A percentile compares a stretch with the other conserved stretches of the same genome.
Conservation (phyloP, 2,329 filamentous ascomycete species). For the Epichloe aotearoae region DNA sequence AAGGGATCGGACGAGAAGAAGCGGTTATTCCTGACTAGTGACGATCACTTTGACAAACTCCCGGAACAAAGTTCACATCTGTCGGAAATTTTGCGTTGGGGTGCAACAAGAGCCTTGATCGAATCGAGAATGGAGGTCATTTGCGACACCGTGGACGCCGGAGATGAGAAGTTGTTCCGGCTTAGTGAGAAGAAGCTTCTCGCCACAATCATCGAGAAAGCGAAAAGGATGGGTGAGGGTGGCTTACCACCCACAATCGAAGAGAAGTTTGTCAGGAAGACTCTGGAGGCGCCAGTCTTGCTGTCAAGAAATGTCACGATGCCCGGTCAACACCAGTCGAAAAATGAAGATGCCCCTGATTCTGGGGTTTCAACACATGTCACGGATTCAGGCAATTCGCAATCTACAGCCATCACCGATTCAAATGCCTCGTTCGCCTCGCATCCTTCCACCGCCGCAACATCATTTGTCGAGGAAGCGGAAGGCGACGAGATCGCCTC, state of each 20-base stretch:
- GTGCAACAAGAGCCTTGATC: constrained; percentile 35
- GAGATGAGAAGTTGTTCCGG: constrained; percentile 75
- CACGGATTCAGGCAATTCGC: constrained; percentile 24
- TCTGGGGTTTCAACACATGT: constrained; percentile 11
- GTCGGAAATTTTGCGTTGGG: constrained; percentile 38
- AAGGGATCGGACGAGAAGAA: constrained; percentile 36
- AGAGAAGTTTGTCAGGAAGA: constrained; percentile 65
- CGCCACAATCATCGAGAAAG: constrained; percentile 54
- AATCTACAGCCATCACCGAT: constrained; percentile 26
- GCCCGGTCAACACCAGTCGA: constrained; percentile 5
- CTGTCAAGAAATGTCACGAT: constrained; percentile 47
- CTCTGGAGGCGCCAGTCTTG: constrained; percentile 63
- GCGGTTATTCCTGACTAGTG: constrained; percentile 52
- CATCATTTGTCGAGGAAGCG: constrained; percentile 25
- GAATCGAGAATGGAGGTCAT: constrained; percentile 54
- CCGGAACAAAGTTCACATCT: constrained; percentile 43
- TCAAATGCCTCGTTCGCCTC: constrained; percentile 23
- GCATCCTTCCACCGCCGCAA: constrained; percentile 31
- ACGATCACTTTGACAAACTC: constrained; percentile 59
- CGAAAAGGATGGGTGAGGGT: constrained; percentile 48
- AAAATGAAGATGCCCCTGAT: constrained; percentile 7
- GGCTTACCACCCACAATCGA: constrained; percentile 72
- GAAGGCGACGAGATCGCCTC: constrained; percentile 20
- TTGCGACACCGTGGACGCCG: constrained; percentile 73
- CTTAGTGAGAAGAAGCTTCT: constrained; percentile 61